Percentiles rank a stretch among this genome's conserved stretches.
phyloP scores from a whole-genome alignment of 2,329 filamentous ascomycete genomes.

The Fusarium buxicola region DNA sequence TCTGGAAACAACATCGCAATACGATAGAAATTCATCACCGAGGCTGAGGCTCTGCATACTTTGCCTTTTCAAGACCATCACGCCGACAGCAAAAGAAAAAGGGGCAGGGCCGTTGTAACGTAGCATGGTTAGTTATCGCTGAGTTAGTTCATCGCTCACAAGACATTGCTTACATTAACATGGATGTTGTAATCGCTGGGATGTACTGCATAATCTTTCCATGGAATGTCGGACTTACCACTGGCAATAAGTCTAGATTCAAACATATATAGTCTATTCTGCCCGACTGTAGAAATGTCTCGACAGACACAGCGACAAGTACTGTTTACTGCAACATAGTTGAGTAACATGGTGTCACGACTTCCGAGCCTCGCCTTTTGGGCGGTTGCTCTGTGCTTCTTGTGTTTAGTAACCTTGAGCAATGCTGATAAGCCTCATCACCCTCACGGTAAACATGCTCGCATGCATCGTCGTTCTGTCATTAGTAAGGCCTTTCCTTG shows the following conservation, averaged over 20 bases:
- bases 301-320: neutral
- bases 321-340: neutral
- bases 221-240: neutral
- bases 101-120: neutral
- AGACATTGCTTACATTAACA: neutral
- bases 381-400: conserved; percentile 3
- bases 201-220: neutral
- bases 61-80: neutral
- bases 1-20: neutral
- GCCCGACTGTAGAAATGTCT: neutral
- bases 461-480: neutral
- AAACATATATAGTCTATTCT: neutral
- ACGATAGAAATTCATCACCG: neutral
- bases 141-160: neutral
- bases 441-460: neutral
- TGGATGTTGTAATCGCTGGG: neutral
- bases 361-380: conserved; percentile 2
- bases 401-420: neutral
- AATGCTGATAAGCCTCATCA: neutral
- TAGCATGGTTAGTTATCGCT: neutral
- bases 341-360: neutral
- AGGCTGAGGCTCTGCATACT: neutral
- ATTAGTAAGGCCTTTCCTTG: conserved; percentile 4
- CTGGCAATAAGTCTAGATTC: neutral
- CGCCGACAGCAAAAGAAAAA: neutral